Conservation (phyloP, 2,329 filamentous ascomycete species). For the Cercospora janseana region DNA sequence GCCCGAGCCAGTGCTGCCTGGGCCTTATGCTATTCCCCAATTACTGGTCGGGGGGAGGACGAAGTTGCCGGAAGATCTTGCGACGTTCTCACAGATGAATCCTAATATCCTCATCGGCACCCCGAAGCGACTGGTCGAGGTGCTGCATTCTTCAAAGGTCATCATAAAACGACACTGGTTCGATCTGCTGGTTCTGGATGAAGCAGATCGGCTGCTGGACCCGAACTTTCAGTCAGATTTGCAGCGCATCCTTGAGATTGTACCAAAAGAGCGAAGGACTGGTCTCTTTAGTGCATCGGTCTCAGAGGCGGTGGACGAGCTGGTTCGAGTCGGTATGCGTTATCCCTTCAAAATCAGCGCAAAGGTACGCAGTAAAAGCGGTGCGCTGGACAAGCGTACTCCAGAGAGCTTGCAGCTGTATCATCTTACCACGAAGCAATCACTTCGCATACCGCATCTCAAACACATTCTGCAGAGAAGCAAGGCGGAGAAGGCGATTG, state of each 20-base stretch:
- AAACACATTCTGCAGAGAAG: conserved; percentile 63
- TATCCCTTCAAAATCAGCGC: conserved; percentile 96
- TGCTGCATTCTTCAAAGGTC: conserved; percentile 69
- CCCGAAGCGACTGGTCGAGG: conserved; percentile 82
- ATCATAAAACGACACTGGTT: conserved; percentile 53
- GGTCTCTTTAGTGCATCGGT: conserved; percentile 93
- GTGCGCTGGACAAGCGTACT: conserved; percentile 78
- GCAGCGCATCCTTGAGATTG: conserved; percentile 74
- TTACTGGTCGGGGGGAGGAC: conserved; percentile 82
- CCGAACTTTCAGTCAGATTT: conserved; percentile 91
- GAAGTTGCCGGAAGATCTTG: conserved; percentile 79
- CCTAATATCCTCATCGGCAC: conserved; percentile 90
- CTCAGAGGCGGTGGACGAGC: conserved; percentile 90
- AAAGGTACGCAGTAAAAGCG: conserved; percentile 75
- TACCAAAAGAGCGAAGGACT: conserved; percentile 91
- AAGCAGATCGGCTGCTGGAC: conserved; percentile 89
- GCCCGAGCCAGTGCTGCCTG: conserved; percentile 47
- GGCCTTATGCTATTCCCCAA: conserved; percentile 70
- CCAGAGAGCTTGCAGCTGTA: conserved; percentile 91
- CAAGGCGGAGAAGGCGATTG: conserved; percentile 74
- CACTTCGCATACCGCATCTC: conserved; percentile 75
- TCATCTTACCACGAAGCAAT: conserved; percentile 72
- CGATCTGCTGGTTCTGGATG: conserved; percentile 87
- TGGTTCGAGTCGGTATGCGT: conserved; percentile 84
- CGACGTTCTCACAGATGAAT: conserved; percentile 75